phyloP scores from a whole-genome alignment of 169 alveolate species.

The Plasmodium gallinaceum region DNA sequence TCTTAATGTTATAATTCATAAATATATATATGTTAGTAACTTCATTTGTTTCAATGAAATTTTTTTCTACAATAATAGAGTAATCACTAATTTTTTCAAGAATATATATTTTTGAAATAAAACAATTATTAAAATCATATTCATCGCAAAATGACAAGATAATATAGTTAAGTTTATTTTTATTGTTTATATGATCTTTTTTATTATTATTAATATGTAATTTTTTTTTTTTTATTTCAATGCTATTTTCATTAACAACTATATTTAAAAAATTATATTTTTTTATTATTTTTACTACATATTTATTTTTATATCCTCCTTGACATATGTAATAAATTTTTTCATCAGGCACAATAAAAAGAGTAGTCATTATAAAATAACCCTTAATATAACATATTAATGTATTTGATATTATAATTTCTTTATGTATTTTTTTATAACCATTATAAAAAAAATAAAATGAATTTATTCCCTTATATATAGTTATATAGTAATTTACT shows the following conservation, averaged over 20 bases:
- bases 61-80: conserved; percentile 18
- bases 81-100: conserved; percentile 1
- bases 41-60: conserved; percentile 23
- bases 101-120: conserved; percentile 19
- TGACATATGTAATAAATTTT: conserved; percentile 23
- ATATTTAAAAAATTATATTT: conserved; percentile 10
- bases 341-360: conserved; percentile 45
- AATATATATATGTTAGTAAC: conserved; percentile 26
- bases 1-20: conserved; percentile 8
- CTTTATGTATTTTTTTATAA: neutral
- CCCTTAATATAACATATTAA: conserved; percentile 44
- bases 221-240: neutral
- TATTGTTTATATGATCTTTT: neutral
- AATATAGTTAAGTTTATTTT: conserved; percentile 9
- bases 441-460: conserved; percentile 12
- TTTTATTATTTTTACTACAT: conserved; percentile 1
- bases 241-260: neutral
- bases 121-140: conserved; percentile 23
- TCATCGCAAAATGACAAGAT: conserved; percentile 32
- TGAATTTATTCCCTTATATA: conserved; percentile 8
- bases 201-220: too few species aligned
- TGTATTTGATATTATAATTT: neutral
- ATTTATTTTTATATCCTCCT: conserved; percentile 7
- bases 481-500: conserved; percentile 20
- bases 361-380: conserved; percentile 19